Evolutionary conservation across 1,284 basidiomycete species (phyloP).

Genomic region (Tremellales sp.): DNA sequence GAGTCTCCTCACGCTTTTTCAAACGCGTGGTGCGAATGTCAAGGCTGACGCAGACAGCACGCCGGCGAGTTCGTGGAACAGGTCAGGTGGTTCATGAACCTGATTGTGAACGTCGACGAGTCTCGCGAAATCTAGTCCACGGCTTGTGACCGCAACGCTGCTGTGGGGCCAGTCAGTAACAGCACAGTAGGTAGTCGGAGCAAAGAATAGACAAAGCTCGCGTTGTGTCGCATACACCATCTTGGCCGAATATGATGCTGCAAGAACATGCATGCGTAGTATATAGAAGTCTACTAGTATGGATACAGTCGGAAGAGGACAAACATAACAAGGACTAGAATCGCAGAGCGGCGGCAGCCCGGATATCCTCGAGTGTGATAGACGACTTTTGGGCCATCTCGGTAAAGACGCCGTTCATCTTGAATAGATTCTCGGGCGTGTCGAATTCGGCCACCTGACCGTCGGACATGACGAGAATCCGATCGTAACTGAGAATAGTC

Average conservation of each 20-base stretch:
- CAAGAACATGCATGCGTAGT: neutral
- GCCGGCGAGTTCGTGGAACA: constrained; percentile 36
- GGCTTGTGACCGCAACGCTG: no score
- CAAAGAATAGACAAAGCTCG: no score
- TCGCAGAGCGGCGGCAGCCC: constrained; percentile 16
- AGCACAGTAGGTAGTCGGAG: no score
- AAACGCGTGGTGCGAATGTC: neutral
- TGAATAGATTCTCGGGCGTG: constrained; percentile 69
- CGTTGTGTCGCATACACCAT: no score
- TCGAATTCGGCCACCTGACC: constrained; percentile 70
- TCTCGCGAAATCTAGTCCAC: constrained; percentile 22
- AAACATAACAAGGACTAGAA: constrained; percentile 5
- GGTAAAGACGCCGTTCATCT: constrained; percentile 67
- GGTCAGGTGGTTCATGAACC: constrained; percentile 40
- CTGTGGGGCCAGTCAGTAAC: no score
- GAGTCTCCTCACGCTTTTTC: neutral
- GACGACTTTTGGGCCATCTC: constrained; percentile 70
- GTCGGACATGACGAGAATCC: constrained; percentile 65
- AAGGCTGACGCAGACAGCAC: constrained; percentile 4
- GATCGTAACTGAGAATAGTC: constrained; percentile 76
- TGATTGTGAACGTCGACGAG: constrained; percentile 42
- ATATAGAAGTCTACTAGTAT: neutral
- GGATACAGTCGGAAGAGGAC: neutral
- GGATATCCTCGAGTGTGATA: constrained; percentile 63
- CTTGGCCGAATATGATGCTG: no score